These are phyloP conservation scores for Pachyrhizus erosus DNA, from an alignment of 306 rosid species.

Conservation along the genomic window DNA sequence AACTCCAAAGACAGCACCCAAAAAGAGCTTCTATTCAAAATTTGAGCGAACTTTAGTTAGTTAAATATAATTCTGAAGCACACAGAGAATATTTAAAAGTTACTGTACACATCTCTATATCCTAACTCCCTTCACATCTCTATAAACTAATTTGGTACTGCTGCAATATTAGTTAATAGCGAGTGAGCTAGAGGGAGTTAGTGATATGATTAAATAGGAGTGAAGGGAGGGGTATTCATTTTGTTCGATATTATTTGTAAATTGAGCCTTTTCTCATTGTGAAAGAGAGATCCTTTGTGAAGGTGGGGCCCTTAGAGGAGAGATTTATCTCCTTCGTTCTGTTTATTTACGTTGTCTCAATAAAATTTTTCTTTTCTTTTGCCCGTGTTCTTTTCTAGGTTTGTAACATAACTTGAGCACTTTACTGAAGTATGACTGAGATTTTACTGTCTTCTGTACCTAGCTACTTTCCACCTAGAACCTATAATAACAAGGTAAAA, in stretches of 20 bases:
- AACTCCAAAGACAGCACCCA: not conserved
- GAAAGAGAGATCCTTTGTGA: not conserved
- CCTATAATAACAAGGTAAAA: not conserved
- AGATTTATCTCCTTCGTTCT: not conserved
- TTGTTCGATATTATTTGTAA: not conserved
- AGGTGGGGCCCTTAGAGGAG: not conserved
- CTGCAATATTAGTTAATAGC: not conserved
- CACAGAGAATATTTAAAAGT: slow-evolving; percentile 7
- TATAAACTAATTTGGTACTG: no score
- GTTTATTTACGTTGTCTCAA: not conserved
- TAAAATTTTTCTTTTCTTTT: not conserved
- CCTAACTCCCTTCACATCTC: no score
- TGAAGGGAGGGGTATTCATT: not conserved
- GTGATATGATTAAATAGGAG: not conserved
- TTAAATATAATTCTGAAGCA: slow-evolving; percentile 13
- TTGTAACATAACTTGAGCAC: not conserved
- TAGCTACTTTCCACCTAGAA: not conserved
- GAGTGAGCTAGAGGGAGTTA: not conserved
- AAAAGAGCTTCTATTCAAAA: slow-evolving; percentile 5
- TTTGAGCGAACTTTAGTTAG: not conserved
- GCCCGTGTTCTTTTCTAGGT: not conserved
- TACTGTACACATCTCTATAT: not conserved
- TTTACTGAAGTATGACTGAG: not conserved
- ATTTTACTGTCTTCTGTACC: not conserved
- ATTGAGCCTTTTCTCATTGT: not conserved